Evolutionary conservation across 768 basidiomycete species (phyloP).

Genomic region (Baorangia bicolor): DNA sequence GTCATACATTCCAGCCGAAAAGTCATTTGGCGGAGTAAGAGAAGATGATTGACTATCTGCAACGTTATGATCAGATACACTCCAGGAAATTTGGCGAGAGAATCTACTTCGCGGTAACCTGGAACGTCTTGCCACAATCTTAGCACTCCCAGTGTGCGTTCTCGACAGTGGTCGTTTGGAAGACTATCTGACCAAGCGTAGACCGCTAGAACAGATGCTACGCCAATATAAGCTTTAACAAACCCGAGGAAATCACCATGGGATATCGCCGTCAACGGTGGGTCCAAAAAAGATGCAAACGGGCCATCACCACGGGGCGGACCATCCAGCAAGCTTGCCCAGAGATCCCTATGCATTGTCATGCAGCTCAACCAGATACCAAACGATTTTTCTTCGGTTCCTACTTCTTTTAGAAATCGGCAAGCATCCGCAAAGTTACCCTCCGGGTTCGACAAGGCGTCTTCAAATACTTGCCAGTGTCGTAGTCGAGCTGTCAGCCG

Average conservation of each 20-base stretch:
- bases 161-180: conserved; percentile 60
- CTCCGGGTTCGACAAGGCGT: conserved; percentile 53
- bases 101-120: conserved; percentile 68
- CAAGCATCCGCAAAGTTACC: conserved; percentile 52
- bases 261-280: conserved; percentile 28
- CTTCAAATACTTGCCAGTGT: conserved; percentile 61
- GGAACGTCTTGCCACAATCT: conserved; percentile 43
- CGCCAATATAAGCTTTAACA: conserved; percentile 64
- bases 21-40: conserved; percentile 70
- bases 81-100: conserved; percentile 5
- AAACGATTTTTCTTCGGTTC: conserved; percentile 61
- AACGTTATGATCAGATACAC: conserved; percentile 9
- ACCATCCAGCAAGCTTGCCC: conserved; percentile 20
- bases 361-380: conserved; percentile 76
- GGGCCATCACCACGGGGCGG: conserved; percentile 23
- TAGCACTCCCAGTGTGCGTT: conserved; percentile 60
- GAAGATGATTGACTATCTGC: conserved; percentile 72
- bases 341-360: conserved; percentile 55
- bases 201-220: conserved; percentile 64
- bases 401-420: conserved; percentile 57
- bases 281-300: conserved; percentile 42
- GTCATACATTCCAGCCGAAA: conserved; percentile 73
- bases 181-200: conserved; percentile 82
- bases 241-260: conserved; percentile 65
- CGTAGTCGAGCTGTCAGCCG: conserved; percentile 50